These are phyloP conservation scores for Ustilaginoidea virens DNA, from an alignment of 2,329 filamentous ascomycete species.

Conservation along the genomic window DNA sequence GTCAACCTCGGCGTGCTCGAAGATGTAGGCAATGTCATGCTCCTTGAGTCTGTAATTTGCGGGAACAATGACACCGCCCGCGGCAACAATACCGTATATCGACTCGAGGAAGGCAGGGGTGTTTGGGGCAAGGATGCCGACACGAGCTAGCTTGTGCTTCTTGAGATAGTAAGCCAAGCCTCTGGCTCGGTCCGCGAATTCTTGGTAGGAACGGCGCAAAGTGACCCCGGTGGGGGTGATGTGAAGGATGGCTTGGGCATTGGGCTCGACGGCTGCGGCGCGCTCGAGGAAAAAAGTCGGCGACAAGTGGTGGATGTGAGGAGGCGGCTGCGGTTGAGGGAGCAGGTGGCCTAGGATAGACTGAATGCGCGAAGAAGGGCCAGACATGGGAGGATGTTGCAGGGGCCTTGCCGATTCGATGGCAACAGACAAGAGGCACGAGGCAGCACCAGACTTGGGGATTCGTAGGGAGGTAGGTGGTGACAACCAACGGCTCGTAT, in stretches of 20 bases:
- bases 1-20: slow-evolving; percentile 76
- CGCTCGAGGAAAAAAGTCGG: slow-evolving; percentile 79
- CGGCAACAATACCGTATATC: slow-evolving; percentile 75
- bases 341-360: slow-evolving; percentile 38
- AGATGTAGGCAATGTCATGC: slow-evolving; percentile 82
- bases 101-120: slow-evolving; percentile 88
- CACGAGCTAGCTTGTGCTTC: slow-evolving; percentile 56
- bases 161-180: slow-evolving; percentile 79
- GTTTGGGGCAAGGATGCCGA: slow-evolving; percentile 81
- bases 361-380: slow-evolving; percentile 42
- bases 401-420: background rate
- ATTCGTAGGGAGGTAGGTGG: too few relatives aligned
- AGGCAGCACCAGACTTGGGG: too few relatives aligned
- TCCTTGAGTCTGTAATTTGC: slow-evolving; percentile 52
- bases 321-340: slow-evolving; percentile 24
- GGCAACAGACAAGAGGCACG: background rate
- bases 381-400: slow-evolving; percentile 37
- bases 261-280: slow-evolving; percentile 74
- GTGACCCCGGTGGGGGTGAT: slow-evolving; percentile 61
- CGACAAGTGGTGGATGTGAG: slow-evolving; percentile 63
- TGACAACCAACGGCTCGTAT: too few relatives aligned
- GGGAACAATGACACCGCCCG: slow-evolving; percentile 61
- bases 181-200: slow-evolving; percentile 71
- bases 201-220: slow-evolving; percentile 61
- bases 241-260: slow-evolving; percentile 75